These are phyloP conservation scores for Calocybe cyanea DNA, from an alignment of 768 basidiomycete species.

Conservation along the genomic window DNA sequence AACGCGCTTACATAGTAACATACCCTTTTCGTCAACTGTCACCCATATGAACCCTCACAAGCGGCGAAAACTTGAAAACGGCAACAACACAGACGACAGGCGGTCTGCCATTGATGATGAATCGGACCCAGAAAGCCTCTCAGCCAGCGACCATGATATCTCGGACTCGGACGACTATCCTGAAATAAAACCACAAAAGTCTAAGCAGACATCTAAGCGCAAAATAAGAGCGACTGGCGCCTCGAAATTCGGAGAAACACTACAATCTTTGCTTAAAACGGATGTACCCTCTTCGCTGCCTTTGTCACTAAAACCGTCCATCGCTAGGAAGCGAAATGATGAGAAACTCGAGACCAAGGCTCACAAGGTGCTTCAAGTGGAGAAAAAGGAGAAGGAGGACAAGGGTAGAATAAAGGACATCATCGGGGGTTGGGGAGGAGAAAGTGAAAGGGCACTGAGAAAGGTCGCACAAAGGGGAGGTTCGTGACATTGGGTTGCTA, in stretches of 20 bases:
- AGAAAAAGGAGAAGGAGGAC: constrained; percentile 73
- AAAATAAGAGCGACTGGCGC: constrained; percentile 78
- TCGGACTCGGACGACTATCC: constrained; percentile 67
- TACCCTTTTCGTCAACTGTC: constrained; percentile 2
- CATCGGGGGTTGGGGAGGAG: constrained; percentile 88
- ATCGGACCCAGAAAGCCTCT: constrained; percentile 16
- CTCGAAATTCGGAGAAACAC: constrained; percentile 68
- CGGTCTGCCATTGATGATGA: constrained; percentile 15
- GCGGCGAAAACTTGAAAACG: constrained; percentile 43
- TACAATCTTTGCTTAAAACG: constrained; percentile 70
- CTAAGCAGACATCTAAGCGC: constrained; percentile 76
- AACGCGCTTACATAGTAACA: constrained; percentile 6
- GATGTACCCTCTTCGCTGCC: constrained; percentile 67
- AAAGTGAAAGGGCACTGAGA: constrained; percentile 69
- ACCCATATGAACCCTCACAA: constrained; percentile 47
- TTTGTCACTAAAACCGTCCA: constrained; percentile 75
- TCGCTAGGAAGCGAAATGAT: constrained; percentile 64
- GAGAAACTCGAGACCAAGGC: constrained; percentile 73
- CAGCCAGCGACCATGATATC: constrained; percentile 23
- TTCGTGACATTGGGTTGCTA: constrained; percentile 30
- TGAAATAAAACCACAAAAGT: constrained; percentile 53
- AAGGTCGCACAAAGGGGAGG: constrained; percentile 88
- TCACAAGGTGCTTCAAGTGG: constrained; percentile 65
- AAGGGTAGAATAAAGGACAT: constrained; percentile 62
- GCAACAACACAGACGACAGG: constrained; percentile 19